Percentiles rank a stretch among this genome's conserved stretches.
Evolutionary conservation across 352 stramenopile species (phyloP).

Genomic region (Globisporangium nodosum): DNA sequence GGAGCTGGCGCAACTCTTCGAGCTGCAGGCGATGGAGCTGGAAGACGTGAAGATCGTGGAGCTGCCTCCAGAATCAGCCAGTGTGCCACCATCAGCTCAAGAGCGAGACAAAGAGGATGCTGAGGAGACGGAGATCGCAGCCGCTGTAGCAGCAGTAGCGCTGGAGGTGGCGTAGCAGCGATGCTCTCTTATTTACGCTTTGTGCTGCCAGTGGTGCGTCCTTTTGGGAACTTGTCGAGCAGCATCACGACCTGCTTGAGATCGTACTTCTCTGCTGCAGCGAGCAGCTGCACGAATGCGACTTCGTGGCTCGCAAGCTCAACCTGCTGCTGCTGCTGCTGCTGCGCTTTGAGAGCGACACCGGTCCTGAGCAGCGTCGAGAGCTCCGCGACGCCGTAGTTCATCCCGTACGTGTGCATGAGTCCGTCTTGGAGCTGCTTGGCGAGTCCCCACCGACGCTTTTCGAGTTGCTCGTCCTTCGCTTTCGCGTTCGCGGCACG

Average conservation of each 20-base stretch:
- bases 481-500: slow-evolving; percentile 32
- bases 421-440: slow-evolving; percentile 72
- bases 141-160: no score
- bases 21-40: slow-evolving; percentile 36
- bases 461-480: slow-evolving; percentile 55
- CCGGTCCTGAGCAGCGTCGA: slow-evolving; percentile 57
- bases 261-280: slow-evolving; percentile 71
- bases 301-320: slow-evolving; percentile 48
- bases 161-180: not conserved
- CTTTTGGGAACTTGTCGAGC: slow-evolving; percentile 69
- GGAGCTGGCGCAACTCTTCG: slow-evolving; percentile 45
- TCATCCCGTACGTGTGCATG: slow-evolving; percentile 64
- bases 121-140: not conserved
- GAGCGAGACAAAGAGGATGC: not conserved
- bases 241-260: slow-evolving; percentile 59
- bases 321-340: slow-evolving; percentile 8
- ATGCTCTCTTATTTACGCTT: slow-evolving; percentile 16
- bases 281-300: slow-evolving; percentile 51
- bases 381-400: slow-evolving; percentile 65
- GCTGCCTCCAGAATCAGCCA: not conserved
- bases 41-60: slow-evolving; percentile 39
- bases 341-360: slow-evolving; percentile 25
- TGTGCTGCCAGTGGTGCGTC: slow-evolving; percentile 18
- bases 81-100: not conserved
- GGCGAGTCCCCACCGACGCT: slow-evolving; percentile 61